Base-by-base conservation (phyloP, 805 yeast genomes). In the Ogataea wickerhamii region DNA sequence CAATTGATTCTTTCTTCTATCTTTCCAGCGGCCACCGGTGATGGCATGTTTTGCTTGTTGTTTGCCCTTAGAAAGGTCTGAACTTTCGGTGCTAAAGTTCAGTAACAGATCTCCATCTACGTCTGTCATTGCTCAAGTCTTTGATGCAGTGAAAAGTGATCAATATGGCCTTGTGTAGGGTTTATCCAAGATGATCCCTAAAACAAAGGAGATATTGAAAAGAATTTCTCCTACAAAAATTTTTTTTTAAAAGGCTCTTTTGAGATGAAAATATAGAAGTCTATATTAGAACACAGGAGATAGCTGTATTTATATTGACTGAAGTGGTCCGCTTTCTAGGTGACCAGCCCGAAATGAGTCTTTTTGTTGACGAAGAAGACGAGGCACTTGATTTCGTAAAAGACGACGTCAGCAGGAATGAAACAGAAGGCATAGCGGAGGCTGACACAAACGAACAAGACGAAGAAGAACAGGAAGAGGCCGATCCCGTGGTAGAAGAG, bases 11-110 rank as follows among this genome's bases (percentile, higher is more conserved):
- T 75, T 77, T 50, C 93, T 67, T 45, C 95, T 73, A 40, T 87
- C 94, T 51, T 75, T 81, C 95, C 95, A 87, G 47, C 73, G 73
- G 12, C 94, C 95, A 25, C 91, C 91, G 2, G 74, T 67, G 2
- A 78, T 10, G 12, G 14, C 22, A 29, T 7, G 11, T 47, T 46
- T 38, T 17, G 45, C 25, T 32, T 47, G 21, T 40, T 52, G 40
- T 47, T 45, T 5, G 12, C 12, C 50, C 43, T 30, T 45, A 35
- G 33, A 52, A 38, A 49, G 43, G 6, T 60, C 56, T 8, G 48
- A 54, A 18, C 54, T 53, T n/a, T 71, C 68, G 4, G 71, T 63
- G 20, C 81, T 74, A 54, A 91, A 81, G 58, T 91, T 91, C 53
- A 91, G 58, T 52, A 89, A 62, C 62, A 89, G 52, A 2, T 86